A percentile compares a stretch with the other conserved stretches of the same genome.
Conservation (phyloP, 2,329 filamentous ascomycete species). For the Colletotrichum musicola region DNA sequence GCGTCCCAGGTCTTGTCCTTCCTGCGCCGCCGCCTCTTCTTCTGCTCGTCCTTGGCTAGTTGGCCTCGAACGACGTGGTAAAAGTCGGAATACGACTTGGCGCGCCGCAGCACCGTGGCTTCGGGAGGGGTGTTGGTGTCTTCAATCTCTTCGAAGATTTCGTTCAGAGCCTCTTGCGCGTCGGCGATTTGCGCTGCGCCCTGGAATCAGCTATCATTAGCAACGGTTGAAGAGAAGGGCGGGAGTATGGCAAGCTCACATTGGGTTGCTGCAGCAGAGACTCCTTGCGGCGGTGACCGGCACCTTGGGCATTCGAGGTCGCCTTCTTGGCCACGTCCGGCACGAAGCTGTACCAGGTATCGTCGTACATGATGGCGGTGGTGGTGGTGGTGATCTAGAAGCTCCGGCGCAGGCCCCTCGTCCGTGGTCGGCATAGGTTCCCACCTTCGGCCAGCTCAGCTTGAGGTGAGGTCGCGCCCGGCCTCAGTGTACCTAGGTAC, state of each 20-base stretch:
- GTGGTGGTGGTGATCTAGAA: neutral
- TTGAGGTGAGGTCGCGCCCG: neutral
- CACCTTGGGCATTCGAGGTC: constrained; percentile 55
- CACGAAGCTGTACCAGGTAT: constrained; percentile 86
- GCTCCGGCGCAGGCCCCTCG: constrained; percentile 4
- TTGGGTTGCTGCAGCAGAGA: constrained; percentile 77
- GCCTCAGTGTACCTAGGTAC: neutral
- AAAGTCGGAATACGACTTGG: constrained; percentile 84
- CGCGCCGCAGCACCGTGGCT: constrained; percentile 73
- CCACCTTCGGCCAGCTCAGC: constrained; percentile 30
- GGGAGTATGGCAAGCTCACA: constrained; percentile 56
- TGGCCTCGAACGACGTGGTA: constrained; percentile 73
- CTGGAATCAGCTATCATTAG: constrained; percentile 51
- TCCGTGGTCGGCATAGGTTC: constrained; percentile 21
- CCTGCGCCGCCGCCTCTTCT: constrained; percentile 54
- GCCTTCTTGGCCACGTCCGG: constrained; percentile 69
- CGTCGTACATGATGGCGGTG: constrained; percentile 76
- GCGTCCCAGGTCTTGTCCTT: constrained; percentile 64
- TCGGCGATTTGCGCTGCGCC: constrained; percentile 65
- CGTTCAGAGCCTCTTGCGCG: constrained; percentile 67
- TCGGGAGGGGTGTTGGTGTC: constrained; percentile 72
- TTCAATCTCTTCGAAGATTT: constrained; percentile 69
- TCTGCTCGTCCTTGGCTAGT: constrained; percentile 62
- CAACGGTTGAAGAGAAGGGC: neutral
- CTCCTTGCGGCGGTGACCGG: constrained; percentile 74